Evolutionary conservation across 805 yeast species (phyloP).

Genomic region (Cyberlindnera mycetangii): DNA sequence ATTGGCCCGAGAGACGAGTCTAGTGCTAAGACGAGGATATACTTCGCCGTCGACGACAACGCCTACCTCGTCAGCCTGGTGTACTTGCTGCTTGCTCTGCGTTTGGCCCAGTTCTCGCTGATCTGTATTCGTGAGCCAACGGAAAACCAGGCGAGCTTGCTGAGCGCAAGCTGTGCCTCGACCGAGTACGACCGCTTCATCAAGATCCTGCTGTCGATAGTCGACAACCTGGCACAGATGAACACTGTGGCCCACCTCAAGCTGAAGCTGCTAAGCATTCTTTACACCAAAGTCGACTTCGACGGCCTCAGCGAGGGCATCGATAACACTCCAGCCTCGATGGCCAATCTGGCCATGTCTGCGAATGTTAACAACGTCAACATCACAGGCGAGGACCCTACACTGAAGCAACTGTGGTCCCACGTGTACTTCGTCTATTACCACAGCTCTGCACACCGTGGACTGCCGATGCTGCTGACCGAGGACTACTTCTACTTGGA

Average conservation of each 20-base stretch:
- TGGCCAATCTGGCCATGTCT: slow-evolving; percentile 14
- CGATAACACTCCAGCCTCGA: slow-evolving; percentile 8
- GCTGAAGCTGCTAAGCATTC: slow-evolving; percentile 10
- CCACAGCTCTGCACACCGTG: slow-evolving; percentile 14
- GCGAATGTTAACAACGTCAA: slow-evolving; percentile 19
- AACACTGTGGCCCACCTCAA: slow-evolving; percentile 12
- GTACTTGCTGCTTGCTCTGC: slow-evolving; percentile 17
- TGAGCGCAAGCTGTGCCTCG: slow-evolving; percentile 14
- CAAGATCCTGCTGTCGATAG: slow-evolving; percentile 13
- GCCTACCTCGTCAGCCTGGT: slow-evolving; percentile 14
- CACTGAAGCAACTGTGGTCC: slow-evolving; percentile 19
- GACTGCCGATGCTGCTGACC: slow-evolving; percentile 20
- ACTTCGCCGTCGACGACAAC: slow-evolving; percentile 20
- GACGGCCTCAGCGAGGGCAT: slow-evolving; percentile 8
- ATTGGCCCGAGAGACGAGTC: slow-evolving; percentile 38
- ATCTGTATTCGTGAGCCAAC: slow-evolving; percentile 14
- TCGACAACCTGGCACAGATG: slow-evolving; percentile 3
- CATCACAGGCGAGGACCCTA: slow-evolving; percentile 9
- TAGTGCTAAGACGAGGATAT: slow-evolving; percentile 28
- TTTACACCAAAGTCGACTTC: slow-evolving; percentile 12
- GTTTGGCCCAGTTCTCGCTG: slow-evolving; percentile 21
- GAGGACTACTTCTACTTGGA: slow-evolving; percentile 21
- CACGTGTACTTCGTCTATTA: slow-evolving; percentile 19
- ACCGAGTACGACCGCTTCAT: slow-evolving; percentile 22
- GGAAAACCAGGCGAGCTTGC: slow-evolving; percentile 11